A percentile compares a stretch with the other conserved stretches of the same genome.
These are phyloP conservation scores for Primulina eburnea DNA, from an alignment of 257 asterid genomes.

Conservation along the genomic window DNA sequence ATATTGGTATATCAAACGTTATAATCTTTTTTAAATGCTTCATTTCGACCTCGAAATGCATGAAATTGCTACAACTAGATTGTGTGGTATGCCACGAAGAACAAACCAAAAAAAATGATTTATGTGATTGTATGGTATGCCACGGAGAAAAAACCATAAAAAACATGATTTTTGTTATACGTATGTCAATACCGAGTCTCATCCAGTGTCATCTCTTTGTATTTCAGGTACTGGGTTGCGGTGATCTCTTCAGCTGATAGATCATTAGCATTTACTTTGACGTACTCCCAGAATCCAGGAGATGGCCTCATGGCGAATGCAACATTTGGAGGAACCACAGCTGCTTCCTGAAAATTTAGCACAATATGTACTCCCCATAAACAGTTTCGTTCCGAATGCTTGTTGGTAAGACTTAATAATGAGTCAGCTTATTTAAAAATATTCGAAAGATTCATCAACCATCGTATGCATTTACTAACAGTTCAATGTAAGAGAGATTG, in stretches of 20 bases:
- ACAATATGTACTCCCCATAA: background rate
- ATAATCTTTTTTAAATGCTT: too few species aligned
- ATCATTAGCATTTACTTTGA: slow-evolving; percentile 72
- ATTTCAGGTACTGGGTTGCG: slow-evolving; percentile 70
- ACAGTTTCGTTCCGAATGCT: background rate
- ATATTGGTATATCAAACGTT: too few species aligned
- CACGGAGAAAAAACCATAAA: background rate
- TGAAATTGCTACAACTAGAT: background rate
- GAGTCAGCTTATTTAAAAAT: too few species aligned
- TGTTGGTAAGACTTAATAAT: background rate
- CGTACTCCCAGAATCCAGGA: slow-evolving; percentile 92
- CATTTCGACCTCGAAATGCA: background rate
- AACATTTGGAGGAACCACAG: slow-evolving; percentile 80
- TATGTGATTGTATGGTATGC: too few species aligned
- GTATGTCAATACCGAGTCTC: slow-evolving; percentile 53
- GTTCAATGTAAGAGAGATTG: background rate
- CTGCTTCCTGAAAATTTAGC: slow-evolving; percentile 65
- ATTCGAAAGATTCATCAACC: too few species aligned
- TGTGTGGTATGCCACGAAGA: background rate
- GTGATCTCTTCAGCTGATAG: slow-evolving; percentile 82
- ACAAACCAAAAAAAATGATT: too few species aligned
- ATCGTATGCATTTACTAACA: too few species aligned
- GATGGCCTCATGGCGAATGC: slow-evolving; percentile 78
- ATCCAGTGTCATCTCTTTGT: slow-evolving; percentile 68
- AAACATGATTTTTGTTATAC: background rate